A percentile compares a stretch with the other conserved stretches of the same genome.
Evolutionary conservation across 2,329 filamentous ascomycete species (phyloP).

Genomic region (Trichoderma koningiopsis): DNA sequence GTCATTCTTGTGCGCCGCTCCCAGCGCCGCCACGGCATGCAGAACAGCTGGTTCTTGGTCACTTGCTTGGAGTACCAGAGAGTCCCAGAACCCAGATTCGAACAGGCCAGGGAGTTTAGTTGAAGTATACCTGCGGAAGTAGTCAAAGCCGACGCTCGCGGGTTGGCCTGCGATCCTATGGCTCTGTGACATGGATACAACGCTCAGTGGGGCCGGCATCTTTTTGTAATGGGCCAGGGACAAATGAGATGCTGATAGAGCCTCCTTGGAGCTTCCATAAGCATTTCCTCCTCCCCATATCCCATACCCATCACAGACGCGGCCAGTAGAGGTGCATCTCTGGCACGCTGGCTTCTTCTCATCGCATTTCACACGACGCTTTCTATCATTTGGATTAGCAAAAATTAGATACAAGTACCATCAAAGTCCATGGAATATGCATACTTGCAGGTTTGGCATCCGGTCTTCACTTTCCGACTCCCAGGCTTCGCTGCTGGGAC

Average conservation of each 20-base stretch:
- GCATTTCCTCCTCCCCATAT: constrained; percentile 32
- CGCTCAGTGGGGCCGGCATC: neutral
- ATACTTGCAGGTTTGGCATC: constrained; percentile 40
- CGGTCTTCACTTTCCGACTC: constrained; percentile 31
- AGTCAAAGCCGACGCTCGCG: constrained; percentile 30
- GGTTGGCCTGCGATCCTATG: constrained; percentile 6
- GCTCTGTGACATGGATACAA: constrained; percentile 13
- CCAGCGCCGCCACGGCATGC: constrained; percentile 46
- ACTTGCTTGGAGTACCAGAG: constrained; percentile 43
- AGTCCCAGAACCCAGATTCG: constrained; percentile 43
- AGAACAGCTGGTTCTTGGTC: constrained; percentile 43
- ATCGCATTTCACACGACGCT: constrained; percentile 40
- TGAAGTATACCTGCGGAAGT: constrained; percentile 29
- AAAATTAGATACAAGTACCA: neutral
- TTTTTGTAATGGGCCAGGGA: neutral
- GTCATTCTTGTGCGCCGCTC: constrained; percentile 38
- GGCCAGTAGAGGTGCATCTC: constrained; percentile 26
- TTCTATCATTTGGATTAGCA: constrained; percentile 8
- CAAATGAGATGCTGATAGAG: neutral
- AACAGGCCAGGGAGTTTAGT: constrained; percentile 42
- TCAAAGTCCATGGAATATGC: neutral
- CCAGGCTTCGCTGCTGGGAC: neutral
- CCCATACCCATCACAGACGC: constrained; percentile 45
- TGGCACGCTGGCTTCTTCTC: constrained; percentile 37
- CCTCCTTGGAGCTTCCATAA: constrained; percentile 8